Conservation (phyloP, 2,329 filamentous ascomycete species). For the Phialophora verrucosa region DNA sequence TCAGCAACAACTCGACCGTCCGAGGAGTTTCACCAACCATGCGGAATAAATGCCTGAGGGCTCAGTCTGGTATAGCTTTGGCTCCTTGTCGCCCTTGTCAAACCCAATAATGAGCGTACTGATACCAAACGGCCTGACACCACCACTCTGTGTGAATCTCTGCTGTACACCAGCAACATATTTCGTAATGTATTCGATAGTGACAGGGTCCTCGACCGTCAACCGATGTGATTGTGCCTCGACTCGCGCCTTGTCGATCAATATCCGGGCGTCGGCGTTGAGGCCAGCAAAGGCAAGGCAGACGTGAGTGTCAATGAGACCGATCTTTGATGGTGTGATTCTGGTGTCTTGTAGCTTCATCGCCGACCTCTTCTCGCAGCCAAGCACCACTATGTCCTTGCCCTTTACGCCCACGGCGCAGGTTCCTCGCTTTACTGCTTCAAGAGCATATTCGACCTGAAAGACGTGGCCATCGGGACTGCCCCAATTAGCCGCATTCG, state of each 20-base stretch:
- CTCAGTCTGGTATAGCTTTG: conserved; percentile 95
- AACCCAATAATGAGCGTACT: conserved; percentile 99
- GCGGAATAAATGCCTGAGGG: conserved; percentile 99
- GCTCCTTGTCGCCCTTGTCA: conserved; percentile 86
- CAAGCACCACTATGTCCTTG: conserved; percentile 88
- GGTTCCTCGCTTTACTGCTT: conserved; percentile 98
- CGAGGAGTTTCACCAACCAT: conserved; percentile 69
- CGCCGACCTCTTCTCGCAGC: conserved; percentile 97
- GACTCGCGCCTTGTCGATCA: conserved; percentile 96
- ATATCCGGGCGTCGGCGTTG: conserved; percentile 96
- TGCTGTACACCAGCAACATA: conserved; percentile 98
- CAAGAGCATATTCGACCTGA: conserved; percentile 98
- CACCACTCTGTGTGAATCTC: conserved; percentile 97
- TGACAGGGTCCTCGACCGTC: conserved; percentile 95
- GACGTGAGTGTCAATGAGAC: conserved; percentile 92
- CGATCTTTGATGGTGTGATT: conserved; percentile 98
- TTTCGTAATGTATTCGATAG: conserved; percentile 99
- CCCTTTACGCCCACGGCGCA: conserved; percentile 98
- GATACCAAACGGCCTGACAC: conserved; percentile 97
- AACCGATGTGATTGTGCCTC: conserved; percentile 97
- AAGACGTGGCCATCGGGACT: conserved; percentile 99
- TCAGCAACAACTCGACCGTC: conserved; percentile 3
- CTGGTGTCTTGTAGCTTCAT: conserved; percentile 99
- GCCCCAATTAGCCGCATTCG: conserved; percentile 52
- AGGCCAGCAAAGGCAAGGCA: conserved; percentile 96